A percentile compares a stretch with the other conserved stretches of the same genome.
phyloP scores from a whole-genome alignment of 2,329 filamentous ascomycete genomes.

The Sporothrix globosa region DNA sequence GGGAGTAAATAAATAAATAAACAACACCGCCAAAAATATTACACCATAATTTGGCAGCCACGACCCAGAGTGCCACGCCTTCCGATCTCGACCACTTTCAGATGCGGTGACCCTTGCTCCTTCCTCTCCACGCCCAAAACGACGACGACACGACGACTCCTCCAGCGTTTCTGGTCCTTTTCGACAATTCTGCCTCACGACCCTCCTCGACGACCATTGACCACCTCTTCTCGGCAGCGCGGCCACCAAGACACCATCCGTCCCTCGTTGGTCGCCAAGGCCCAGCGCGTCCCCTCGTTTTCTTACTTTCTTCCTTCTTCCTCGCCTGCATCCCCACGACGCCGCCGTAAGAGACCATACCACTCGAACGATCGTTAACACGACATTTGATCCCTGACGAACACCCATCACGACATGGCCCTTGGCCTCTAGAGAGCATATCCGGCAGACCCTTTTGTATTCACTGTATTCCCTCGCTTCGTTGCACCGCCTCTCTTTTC shows the following conservation, averaged over 20 bases:
- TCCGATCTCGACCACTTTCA: background rate
- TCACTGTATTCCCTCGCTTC: background rate
- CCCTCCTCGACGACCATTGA: background rate
- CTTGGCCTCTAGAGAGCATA: slow-evolving; percentile 14
- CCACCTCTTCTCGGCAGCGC: slow-evolving; percentile 17
- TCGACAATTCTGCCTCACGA: background rate
- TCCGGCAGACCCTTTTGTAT: background rate
- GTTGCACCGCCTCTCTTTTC: background rate
- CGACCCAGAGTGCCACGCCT: slow-evolving; percentile 17
- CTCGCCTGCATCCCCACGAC: slow-evolving; percentile 12
- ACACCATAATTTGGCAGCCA: slow-evolving; percentile 14
- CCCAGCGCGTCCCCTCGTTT: slow-evolving; percentile 13
- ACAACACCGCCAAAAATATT: slow-evolving; percentile 7
- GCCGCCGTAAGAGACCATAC: background rate
- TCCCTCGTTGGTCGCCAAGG: slow-evolving; percentile 8
- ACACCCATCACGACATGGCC: background rate
- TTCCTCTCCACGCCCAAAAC: slow-evolving; percentile 20
- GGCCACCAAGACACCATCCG: background rate
- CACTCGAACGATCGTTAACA: background rate
- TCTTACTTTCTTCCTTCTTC: background rate
- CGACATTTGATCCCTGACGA: background rate
- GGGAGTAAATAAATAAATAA: slow-evolving; percentile 33
- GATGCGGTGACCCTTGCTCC: slow-evolving; percentile 18
- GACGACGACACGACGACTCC: slow-evolving; percentile 27
- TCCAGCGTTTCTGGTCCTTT: background rate